Evolutionary conservation across 768 basidiomycete genomes (phyloP), one percentile per base, ranked within the genome.

Genomic region (Tylopilus balloui): DNA sequence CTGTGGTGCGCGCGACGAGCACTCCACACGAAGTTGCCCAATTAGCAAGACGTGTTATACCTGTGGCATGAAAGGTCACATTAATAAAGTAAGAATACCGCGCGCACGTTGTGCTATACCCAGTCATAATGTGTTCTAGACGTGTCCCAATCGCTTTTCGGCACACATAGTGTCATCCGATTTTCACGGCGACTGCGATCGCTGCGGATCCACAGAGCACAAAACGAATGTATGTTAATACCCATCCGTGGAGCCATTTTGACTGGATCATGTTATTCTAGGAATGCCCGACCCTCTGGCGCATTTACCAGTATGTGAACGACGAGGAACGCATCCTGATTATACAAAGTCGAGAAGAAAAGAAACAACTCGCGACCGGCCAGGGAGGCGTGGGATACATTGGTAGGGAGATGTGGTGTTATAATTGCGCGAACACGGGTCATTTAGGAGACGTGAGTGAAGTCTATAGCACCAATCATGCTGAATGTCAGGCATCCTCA

Each of bases 261-360:
- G 37, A 42, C 31, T n/a, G 7, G 17, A 24, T n/a, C 27, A 10
- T 25, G 4, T 25, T 21, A 29, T 50, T 38, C 24, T 51, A 92
- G 88, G 87, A 90, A 77, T 92, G 89, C 55, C 87, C 88, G 7
- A 86, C 84, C 3, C 71, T 84, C 52, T 92, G 89, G 89, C 76
- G 89, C 34, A 69, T 88, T 55, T 92, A 92, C 56, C 77, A 82
- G 32, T 91, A 91, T 54, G 72, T 86, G 24, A 69, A 73, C 3
- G 78, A 79, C 14, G 73, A 74, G 11, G 81, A 79, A 37, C 78
- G 78, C 25, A 60, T 64, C 11, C 51, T 58, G 6, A 76, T 75
- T 35, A 64, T 84, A 3, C 59, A 63, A 15, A 57, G 51, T 17
- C 79, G 87, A 25, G 73, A 77, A 51, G 62, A 70, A 23, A 85